Conservation (phyloP, 495 filamentous ascomycete species). For the Hypoxylon lenormandii region DNA sequence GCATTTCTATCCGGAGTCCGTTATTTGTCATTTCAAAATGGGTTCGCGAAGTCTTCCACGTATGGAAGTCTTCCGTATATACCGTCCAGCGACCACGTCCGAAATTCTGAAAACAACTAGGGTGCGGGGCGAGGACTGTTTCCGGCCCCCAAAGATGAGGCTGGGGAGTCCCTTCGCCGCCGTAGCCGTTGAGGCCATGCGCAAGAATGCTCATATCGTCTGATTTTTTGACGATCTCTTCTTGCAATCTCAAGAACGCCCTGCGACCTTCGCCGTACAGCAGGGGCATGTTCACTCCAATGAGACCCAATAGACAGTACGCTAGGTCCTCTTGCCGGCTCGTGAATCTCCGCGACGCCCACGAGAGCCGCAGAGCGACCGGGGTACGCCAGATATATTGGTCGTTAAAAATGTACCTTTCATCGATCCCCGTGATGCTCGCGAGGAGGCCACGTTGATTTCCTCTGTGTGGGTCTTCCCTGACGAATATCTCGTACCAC, state of each 20-base stretch:
- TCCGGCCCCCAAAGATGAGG: neutral
- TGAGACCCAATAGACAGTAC: conserved; percentile 59
- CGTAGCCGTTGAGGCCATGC: conserved; percentile 1
- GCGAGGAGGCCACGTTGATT: neutral
- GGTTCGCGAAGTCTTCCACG: neutral
- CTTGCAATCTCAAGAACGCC: conserved; percentile 54
- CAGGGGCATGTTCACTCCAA: conserved; percentile 60
- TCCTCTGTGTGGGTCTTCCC: neutral
- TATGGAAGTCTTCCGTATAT: no score
- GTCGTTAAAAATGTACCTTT: neutral
- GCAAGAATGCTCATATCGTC: conserved; percentile 46
- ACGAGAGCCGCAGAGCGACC: conserved; percentile 52
- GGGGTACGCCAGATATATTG: neutral
- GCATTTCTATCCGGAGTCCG: conserved; percentile 1
- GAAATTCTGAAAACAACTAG: neutral
- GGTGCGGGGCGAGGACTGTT: neutral
- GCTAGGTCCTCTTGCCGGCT: conserved; percentile 55
- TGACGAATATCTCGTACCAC: neutral
- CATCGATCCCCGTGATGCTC: neutral
- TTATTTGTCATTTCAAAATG: conserved; percentile 4
- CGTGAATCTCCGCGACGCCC: conserved; percentile 52
- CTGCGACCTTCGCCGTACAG: conserved; percentile 56
- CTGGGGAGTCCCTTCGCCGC: neutral
- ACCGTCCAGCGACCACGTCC: conserved; percentile 7
- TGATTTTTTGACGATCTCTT: conserved; percentile 48